Evolutionary conservation across 768 basidiomycete species (phyloP).

Genomic region (Tephrocybe sp.): DNA sequence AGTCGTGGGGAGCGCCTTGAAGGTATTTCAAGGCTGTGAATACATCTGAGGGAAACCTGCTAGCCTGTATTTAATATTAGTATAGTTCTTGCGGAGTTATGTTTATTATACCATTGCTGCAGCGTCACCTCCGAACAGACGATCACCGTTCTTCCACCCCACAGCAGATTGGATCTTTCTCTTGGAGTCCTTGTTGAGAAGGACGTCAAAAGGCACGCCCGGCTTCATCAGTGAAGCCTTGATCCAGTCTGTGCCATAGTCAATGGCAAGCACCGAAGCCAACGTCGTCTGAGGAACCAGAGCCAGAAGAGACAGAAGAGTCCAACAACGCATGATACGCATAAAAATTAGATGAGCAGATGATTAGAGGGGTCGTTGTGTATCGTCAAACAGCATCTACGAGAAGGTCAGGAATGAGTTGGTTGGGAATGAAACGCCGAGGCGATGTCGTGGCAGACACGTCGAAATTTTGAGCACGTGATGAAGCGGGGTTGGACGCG

Average conservation of each 20-base stretch:
- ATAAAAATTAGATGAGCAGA: constrained; percentile 29
- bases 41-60: constrained; percentile 86
- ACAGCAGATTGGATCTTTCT: constrained; percentile 90
- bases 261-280: constrained; percentile 89
- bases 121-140: constrained; percentile 89
- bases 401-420: constrained; percentile 3
- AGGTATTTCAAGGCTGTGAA: constrained; percentile 86
- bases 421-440: constrained; percentile 7
- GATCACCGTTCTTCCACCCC: constrained; percentile 88
- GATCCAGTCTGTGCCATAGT: constrained; percentile 98
- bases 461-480: constrained; percentile 27
- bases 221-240: constrained; percentile 96
- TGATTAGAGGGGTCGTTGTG: constrained; percentile 19
- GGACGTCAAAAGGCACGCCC: constrained; percentile 91
- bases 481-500: background rate
- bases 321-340: constrained; percentile 38
- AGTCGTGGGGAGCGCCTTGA: constrained; percentile 67
- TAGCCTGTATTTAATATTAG: constrained; percentile 56
- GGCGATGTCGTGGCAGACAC: constrained; percentile 35
- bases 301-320: constrained; percentile 36
- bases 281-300: constrained; percentile 44
- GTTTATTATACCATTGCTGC: constrained; percentile 71
- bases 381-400: constrained; percentile 28
- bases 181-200: constrained; percentile 96
- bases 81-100: background rate